Base-by-base conservation (phyloP, 2,329 filamentous ascomycete genomes). In the Cladophialophora immunda region DNA sequence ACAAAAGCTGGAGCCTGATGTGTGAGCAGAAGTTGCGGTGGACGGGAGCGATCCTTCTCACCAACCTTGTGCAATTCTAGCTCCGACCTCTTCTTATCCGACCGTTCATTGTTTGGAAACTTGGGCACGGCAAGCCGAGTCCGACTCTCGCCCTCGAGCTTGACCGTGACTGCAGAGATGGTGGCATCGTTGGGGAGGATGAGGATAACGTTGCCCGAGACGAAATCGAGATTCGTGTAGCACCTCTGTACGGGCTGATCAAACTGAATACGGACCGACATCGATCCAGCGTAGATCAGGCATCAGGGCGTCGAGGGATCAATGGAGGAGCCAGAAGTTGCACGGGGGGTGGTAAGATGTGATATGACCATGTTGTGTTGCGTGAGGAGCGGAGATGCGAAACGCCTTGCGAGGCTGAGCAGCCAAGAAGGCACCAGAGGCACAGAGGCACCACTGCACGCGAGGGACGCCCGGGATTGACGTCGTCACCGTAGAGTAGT, bases 201-300 rank as follows among this genome's bases (percentile, higher is more conserved):
- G 50, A 84, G 73, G n/a, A 82, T 71, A 22, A 83, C 81, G 52
- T 75, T 81, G 32, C 82, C 82, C 1, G 78, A 77, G 29, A 84
- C 75, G 60, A 78, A 78, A 70, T 84, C 82, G 58, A 84, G 77
- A 64, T 84, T 84, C 59, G 82, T 84, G 70, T 81, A 83, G 72
- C 80, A 78, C 25, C 61, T 68, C 32, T 76, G 75, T 66, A 80
- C 77, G 22, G 76, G 77, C 55, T 77, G 76, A 68, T 83, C 80
- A 66, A 84, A 76, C 62, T 80, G 72, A 68, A 84, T 78, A 53
- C 74, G 76, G 69, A 81, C 81, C 63, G 82, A 79, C 82, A 84
- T 84, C 38, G 63, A 69, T 65, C 62, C 65, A 27, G 34, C 34
- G 56, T 52, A 34, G 64, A 68, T 58, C 58, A 68, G 66, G 63